phyloP scores from a whole-genome alignment of 2,329 filamentous ascomycete species.

The Tolypocladium inflatum region DNA sequence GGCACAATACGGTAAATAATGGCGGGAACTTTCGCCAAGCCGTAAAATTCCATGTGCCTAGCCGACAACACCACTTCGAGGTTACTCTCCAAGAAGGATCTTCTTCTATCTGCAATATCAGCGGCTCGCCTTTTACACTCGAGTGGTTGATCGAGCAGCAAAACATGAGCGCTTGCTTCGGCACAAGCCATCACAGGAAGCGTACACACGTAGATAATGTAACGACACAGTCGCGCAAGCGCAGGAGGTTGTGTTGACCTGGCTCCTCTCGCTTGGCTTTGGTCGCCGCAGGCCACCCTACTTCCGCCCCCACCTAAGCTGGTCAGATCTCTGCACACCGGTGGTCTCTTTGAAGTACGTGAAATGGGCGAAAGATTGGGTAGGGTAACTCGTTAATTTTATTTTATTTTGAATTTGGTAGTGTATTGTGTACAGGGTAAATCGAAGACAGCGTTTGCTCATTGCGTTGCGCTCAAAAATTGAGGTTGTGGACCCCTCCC shows the following conservation, averaged over 20 bases:
- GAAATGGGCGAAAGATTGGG: too few relatives aligned
- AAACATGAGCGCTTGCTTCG: not conserved
- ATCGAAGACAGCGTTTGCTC: too few relatives aligned
- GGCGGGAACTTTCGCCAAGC: not conserved
- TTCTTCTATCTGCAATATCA: not conserved
- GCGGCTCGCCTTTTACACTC: not conserved
- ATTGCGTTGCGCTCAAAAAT: too few relatives aligned
- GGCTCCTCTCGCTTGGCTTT: too few relatives aligned
- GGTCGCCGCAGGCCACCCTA: too few relatives aligned
- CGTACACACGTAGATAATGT: not conserved
- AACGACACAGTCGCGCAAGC: not conserved
- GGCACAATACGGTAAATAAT: not conserved
- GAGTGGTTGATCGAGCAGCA: not conserved
- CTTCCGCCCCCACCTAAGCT: too few relatives aligned
- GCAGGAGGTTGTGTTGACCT: not conserved
- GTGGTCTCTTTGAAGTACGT: too few relatives aligned
- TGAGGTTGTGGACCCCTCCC: too few relatives aligned
- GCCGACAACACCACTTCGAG: not conserved
- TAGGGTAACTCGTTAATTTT: too few relatives aligned
- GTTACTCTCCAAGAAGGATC: not conserved
- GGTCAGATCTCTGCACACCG: too few relatives aligned
- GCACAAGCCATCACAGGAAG: not conserved
- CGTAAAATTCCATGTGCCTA: not conserved
- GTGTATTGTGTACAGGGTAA: too few relatives aligned
- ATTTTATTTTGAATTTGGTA: too few relatives aligned